Conservation (phyloP, 495 filamentous ascomycete genomes). For the Penicillium malachiteum region DNA sequence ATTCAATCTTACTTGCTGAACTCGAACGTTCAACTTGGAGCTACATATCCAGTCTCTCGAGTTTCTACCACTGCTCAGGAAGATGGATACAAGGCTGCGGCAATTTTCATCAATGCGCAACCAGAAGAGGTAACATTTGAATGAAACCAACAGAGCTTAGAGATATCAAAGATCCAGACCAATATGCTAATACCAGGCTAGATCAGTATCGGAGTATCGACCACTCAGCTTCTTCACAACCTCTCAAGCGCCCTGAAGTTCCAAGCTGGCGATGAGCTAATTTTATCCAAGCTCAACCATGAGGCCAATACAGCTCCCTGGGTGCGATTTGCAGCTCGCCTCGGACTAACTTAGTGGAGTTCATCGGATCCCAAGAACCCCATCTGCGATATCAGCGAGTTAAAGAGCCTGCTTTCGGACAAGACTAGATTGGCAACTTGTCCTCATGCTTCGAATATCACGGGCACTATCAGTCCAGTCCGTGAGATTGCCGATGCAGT, state of each 20-base stretch:
- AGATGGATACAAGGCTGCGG: conserved; percentile 58
- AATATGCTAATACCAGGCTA: not conserved
- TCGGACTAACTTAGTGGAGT: conserved; percentile 62
- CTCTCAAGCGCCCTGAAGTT: conserved; percentile 60
- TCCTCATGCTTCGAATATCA: conserved; percentile 68
- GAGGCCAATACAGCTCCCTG: conserved; percentile 71
- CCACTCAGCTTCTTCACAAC: conserved; percentile 73
- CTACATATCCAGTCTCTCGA: conserved; percentile 56
- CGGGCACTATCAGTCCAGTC: conserved; percentile 67
- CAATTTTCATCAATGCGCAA: conserved; percentile 65
- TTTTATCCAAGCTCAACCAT: conserved; percentile 53
- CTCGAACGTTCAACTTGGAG: conserved; percentile 72
- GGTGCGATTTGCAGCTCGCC: conserved; percentile 58
- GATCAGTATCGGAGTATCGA: conserved; percentile 57
- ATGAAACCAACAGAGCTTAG: no score
- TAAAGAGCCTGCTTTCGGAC: conserved; percentile 53
- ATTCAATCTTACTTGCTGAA: conserved; percentile 62
- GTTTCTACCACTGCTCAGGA: conserved; percentile 54
- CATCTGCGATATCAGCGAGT: conserved; percentile 49
- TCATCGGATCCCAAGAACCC: conserved; percentile 45
- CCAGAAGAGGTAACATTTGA: conserved; percentile 55
- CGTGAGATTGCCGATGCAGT: conserved; percentile 48
- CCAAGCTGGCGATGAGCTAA: conserved; percentile 58
- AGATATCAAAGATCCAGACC: no score
- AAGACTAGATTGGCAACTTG: conserved; percentile 65